phyloP scores from a whole-genome alignment of 768 basidiomycete genomes.

The Phylloporus arenicola region DNA sequence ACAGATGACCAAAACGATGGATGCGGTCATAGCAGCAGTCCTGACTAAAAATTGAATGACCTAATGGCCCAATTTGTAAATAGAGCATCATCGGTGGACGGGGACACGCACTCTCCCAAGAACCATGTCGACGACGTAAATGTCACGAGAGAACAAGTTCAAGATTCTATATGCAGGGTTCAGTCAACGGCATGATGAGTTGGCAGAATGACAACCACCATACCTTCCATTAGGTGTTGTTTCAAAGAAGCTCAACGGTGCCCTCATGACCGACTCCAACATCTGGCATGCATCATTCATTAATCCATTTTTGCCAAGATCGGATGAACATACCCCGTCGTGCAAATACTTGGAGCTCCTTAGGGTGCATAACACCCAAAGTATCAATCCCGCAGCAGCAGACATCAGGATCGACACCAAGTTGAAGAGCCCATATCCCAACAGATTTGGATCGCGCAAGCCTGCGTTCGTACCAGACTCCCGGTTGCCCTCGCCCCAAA shows the following conservation, averaged over 20 bases:
- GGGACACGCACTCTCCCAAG: conserved; percentile 53
- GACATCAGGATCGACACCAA: conserved; percentile 50
- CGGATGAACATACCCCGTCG: conserved; percentile 50
- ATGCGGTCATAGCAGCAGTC: conserved; percentile 52
- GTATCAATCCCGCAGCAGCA: conserved; percentile 52
- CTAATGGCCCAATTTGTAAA: conserved; percentile 17
- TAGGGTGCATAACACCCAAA: conserved; percentile 76
- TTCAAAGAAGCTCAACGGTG: conserved; percentile 88
- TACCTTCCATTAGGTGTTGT: conserved; percentile 80
- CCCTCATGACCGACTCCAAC: conserved; percentile 73
- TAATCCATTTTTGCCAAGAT: background rate
- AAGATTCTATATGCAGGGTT: conserved; percentile 39
- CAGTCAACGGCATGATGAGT: no score
- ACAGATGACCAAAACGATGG: conserved; percentile 69
- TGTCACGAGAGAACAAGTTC: conserved; percentile 89
- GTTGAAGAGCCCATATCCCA: conserved; percentile 66
- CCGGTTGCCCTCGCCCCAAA: conserved; percentile 79
- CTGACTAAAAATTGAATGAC: conserved; percentile 66
- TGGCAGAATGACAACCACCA: conserved; percentile 7
- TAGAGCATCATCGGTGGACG: background rate
- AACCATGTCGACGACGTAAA: conserved; percentile 79
- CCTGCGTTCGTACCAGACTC: conserved; percentile 52
- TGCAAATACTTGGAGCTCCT: conserved; percentile 72
- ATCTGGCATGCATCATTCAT: conserved; percentile 41
- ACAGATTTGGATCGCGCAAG: conserved; percentile 49